Conservation (phyloP, 768 basidiomycete species). For the Tulasnella sp. region DNA sequence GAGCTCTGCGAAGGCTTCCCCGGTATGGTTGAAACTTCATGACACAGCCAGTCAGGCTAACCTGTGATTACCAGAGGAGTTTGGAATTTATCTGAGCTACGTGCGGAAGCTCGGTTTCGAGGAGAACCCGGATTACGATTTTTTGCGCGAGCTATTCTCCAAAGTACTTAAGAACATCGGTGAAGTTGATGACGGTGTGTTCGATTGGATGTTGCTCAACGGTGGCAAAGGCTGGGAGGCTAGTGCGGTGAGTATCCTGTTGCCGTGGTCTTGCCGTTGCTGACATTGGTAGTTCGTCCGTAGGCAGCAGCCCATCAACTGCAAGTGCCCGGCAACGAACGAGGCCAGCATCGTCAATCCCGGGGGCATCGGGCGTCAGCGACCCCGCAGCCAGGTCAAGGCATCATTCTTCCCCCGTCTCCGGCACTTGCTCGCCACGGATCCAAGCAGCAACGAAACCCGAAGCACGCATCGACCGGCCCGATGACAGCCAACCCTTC, state of each 20-base stretch:
- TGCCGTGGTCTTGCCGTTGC: neutral
- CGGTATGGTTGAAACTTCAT: constrained; percentile 54
- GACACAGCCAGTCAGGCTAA: neutral
- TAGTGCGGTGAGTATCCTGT: constrained; percentile 20
- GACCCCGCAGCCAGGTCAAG: constrained; percentile 24
- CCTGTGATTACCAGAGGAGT: constrained; percentile 71
- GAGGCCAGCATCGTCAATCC: constrained; percentile 35
- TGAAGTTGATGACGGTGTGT: constrained; percentile 90
- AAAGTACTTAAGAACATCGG: constrained; percentile 88
- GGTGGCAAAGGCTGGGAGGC: constrained; percentile 95
- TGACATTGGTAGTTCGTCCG: neutral
- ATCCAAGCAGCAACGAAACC: constrained; percentile 38
- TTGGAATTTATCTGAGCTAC: constrained; percentile 99
- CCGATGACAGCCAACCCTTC: constrained; percentile 20
- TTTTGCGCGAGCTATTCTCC: constrained; percentile 89
- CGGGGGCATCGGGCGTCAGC: constrained; percentile 32
- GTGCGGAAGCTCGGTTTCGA: constrained; percentile 98
- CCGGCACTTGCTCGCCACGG: constrained; percentile 40
- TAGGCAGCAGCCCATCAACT: constrained; percentile 38
- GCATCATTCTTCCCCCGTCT: constrained; percentile 36
- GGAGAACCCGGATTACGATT: constrained; percentile 97
- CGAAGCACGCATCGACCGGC: constrained; percentile 34
- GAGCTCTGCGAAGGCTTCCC: constrained; percentile 98
- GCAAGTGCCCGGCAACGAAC: constrained; percentile 37
- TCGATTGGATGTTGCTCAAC: constrained; percentile 95